phyloP scores from a whole-genome alignment of 202 grass and related monocot genomes.

The Bolboschoenoplectus hybrid region DNA sequence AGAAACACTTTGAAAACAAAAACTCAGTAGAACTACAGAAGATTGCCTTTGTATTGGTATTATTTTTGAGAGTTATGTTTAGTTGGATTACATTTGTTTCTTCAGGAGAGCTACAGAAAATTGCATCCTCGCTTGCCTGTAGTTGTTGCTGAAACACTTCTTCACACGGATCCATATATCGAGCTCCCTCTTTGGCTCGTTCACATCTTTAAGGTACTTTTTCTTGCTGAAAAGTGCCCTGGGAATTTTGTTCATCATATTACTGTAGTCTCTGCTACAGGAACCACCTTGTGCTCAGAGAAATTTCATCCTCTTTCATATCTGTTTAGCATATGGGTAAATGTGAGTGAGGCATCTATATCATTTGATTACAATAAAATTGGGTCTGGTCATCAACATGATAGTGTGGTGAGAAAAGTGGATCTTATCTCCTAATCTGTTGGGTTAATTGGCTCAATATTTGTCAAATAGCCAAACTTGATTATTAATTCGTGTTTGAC shows the following conservation, averaged over 20 bases:
- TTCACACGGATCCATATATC: conserved; percentile 83
- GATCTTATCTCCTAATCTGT: background rate
- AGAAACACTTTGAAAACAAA: no score
- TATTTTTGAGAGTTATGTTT: background rate
- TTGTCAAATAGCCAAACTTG: background rate
- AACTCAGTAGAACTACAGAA: no score
- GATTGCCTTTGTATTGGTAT: background rate
- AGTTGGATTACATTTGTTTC: conserved; percentile 31
- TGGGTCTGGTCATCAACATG: background rate
- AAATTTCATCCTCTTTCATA: background rate
- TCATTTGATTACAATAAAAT: conserved; percentile 5
- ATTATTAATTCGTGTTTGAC: background rate
- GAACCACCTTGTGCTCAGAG: background rate
- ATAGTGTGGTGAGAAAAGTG: background rate
- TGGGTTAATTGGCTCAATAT: background rate
- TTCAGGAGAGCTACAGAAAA: conserved; percentile 84
- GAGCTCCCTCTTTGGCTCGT: conserved; percentile 97
- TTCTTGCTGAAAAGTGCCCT: conserved; percentile 26
- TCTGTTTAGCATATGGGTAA: background rate
- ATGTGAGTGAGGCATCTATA: background rate
- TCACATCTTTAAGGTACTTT: conserved; percentile 91
- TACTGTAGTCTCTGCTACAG: background rate
- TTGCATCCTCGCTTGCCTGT: conserved; percentile 76
- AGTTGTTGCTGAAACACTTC: conserved; percentile 88
- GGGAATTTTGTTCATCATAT: background rate